Base-by-base conservation (phyloP, 805 yeast species). In the Nakazawaea siamensis region DNA sequence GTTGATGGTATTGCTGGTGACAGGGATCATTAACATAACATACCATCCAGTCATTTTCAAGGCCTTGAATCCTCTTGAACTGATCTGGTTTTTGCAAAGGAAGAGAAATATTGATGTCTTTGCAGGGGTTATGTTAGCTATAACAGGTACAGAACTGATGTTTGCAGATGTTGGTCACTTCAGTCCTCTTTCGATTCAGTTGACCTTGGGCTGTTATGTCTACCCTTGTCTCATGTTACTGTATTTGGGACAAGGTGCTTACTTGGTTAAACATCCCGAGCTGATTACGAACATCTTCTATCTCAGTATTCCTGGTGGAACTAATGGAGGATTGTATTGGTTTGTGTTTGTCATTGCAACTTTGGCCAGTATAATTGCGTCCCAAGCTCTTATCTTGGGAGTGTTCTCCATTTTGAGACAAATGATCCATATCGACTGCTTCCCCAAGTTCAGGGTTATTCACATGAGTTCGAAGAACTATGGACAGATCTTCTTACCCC, bases 111-210 rank as follows among this genome's bases (percentile, higher is more conserved):
- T 68, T 19, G 72, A 66, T 46, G 54, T 61, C 2, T 54, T 75
- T 21, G 64, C 71, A 9, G 66, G 71, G 4, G 69, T 71, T 3
- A 64, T 74, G 69, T 63, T 75, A 29, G 57, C 74, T 1, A 52
- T 75, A 18, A 73, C 82, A 0, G 81, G 81, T 21, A 58, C 70
- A 4, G 81, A 75, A 43, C 79, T 80, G 5, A 68, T 75, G 75
- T 76, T 75, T 54, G 77, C 80, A 2, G 80, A 75, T 50, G 58
- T 73, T 33, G 74, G 79, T 4, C 77, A 70, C 46, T 70, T 73
- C 45, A 73, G 76, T 3, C 57, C 59, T 18, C 42, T 57, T 4
- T 68, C 80, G 1, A 59, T 72, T 30, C 75, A 71, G 42, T 34
- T 73, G 9, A 62, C 78, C 7, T 50, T 72, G 29, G 38, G 62